Base-by-base conservation (phyloP, 2,329 filamentous ascomycete species). In the Colletotrichum endophyticum region DNA sequence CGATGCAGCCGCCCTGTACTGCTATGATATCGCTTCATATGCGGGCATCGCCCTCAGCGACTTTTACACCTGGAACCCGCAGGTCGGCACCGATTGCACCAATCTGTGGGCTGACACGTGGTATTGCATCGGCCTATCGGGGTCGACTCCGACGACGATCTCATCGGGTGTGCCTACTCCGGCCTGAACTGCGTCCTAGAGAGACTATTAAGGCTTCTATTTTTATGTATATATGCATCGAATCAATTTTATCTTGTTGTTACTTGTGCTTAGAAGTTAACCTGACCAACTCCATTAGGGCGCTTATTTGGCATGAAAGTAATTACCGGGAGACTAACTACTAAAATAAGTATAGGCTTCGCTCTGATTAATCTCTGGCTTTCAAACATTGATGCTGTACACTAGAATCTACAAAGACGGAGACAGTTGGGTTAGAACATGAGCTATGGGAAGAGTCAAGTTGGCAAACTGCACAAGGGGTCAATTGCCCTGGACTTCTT, bases 11-110 rank as follows among this genome's bases (percentile, higher is more conserved):
- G 44, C 44, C n/a, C 44, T 53, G n/a, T 53, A 53, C 44, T 53
- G 44, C 44, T 53, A 53, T 22, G 44, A 53, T 53, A 53, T 53
- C 11, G 44, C 44, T 12, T 53, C 44, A 53, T 53, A 53, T 15
- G 59, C 59, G 9, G 59, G 59, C 59, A 79, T 79, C 27, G 57
- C 78, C 15, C 64, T 53, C 19, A 75, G 64, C 9, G 39, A 78
- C 44, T 79, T 78, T 62, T 73, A 72, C 44, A 36, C 19, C 5
- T 72, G 59, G 59, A 72, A 72, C 27, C 57, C 69, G 12, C 22
- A 25, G 12, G 59, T 72, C 6, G 69, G 69, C 16, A 49, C 16
- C 16, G 69, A 72, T n/a, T 66, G 69, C 59, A 15, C 22, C 22
- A 27, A 22, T 15, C 27, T 72, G 9, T 72, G 69, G 69, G 16